Conservation (phyloP, 176 grass and related monocot genomes). For the Canna indica region DNA sequence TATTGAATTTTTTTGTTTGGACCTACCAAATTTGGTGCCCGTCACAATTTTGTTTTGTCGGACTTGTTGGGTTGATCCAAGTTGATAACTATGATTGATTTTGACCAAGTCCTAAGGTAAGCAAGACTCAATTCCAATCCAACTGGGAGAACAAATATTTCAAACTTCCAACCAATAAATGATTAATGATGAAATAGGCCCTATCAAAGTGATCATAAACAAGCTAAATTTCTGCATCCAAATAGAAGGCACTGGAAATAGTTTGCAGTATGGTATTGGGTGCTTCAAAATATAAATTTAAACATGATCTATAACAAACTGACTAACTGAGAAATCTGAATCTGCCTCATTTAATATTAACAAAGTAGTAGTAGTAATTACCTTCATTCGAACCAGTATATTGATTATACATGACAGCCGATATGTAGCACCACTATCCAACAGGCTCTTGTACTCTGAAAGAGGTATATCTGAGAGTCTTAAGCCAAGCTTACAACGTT, state of each 20-base stretch:
- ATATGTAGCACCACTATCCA: conserved; percentile 55
- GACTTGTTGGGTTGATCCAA: too few relatives aligned
- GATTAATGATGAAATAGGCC: too few relatives aligned
- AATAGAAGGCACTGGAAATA: neutral
- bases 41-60: too few relatives aligned
- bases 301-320: neutral
- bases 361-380: conserved; percentile 28
- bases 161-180: neutral
- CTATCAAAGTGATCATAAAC: too few relatives aligned
- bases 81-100: too few relatives aligned
- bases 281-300: neutral
- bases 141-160: neutral
- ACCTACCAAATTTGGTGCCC: too few relatives aligned
- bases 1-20: too few relatives aligned
- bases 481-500: conserved; percentile 56
- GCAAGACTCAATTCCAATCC: neutral
- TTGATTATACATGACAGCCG: conserved; percentile 70
- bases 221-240: neutral
- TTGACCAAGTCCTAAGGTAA: neutral
- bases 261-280: neutral
- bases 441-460: conserved; percentile 58
- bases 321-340: neutral
- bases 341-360: neutral
- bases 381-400: conserved; percentile 84
- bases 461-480: conserved; percentile 64